phyloP scores from a whole-genome alignment of 352 stramenopile genomes.

The Phytophthora melonis region DNA sequence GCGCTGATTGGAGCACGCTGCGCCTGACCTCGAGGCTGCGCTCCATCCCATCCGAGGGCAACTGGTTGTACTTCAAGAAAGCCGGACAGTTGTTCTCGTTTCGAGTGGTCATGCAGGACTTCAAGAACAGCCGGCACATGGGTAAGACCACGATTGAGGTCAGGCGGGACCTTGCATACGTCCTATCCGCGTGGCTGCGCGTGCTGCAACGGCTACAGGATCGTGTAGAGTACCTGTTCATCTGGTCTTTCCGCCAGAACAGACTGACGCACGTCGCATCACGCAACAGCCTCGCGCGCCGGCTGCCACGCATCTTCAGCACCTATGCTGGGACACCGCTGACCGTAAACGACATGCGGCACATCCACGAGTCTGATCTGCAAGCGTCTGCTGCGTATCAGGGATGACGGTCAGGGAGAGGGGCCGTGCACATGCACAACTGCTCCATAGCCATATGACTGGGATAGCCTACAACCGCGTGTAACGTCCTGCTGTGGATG shows the following conservation, averaged over 20 bases:
- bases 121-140: neutral
- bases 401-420: neutral
- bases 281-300: no score
- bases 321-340: no score
- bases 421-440: neutral
- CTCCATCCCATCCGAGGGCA: neutral
- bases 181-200: no score
- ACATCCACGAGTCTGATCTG: slow-evolving; percentile 3
- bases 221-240: no score
- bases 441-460: neutral
- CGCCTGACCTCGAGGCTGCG: neutral
- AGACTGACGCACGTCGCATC: no score
- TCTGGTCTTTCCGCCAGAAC: no score
- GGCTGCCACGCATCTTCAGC: no score
- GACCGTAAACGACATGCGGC: neutral
- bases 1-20: neutral
- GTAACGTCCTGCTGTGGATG: neutral
- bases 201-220: no score
- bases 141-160: neutral
- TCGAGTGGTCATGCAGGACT: neutral
- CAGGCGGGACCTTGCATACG: no score
- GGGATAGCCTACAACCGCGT: neutral
- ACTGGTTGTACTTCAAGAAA: neutral
- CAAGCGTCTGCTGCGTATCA: neutral
- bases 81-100: neutral